Conservation (phyloP, 2,329 filamentous ascomycete genomes). For the Arthrobotrys sphaeroides region DNA sequence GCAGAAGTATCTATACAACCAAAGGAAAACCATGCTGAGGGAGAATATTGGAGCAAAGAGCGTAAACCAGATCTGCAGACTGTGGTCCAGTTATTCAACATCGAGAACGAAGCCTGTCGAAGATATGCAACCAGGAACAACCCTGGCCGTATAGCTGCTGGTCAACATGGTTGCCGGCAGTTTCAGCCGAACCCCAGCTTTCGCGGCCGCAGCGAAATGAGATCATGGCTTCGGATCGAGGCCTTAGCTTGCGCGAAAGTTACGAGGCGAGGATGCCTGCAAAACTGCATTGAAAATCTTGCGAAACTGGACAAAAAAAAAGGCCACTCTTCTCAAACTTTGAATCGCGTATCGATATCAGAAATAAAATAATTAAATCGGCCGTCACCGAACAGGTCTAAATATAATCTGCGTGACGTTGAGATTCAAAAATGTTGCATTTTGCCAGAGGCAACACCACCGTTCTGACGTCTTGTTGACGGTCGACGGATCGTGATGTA, state of each 20-base stretch:
- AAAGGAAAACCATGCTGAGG: not conserved
- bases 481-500: not conserved
- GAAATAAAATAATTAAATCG: not conserved
- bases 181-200: constrained; percentile 8
- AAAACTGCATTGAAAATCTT: not conserved
- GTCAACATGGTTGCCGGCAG: not conserved
- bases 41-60: not conserved
- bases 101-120: not conserved
- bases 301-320: not conserved
- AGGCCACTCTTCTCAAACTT: not conserved
- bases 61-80: not conserved
- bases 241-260: not conserved
- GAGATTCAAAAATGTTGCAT: constrained; percentile 10
- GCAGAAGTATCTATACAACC: not conserved
- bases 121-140: too few species aligned
- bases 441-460: constrained; percentile 17
- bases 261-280: not conserved
- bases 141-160: too few species aligned
- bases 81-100: not conserved
- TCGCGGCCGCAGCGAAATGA: not conserved
- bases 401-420: not conserved
- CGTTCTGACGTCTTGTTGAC: constrained; percentile 13
- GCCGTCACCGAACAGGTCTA: too few species aligned
- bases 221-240: constrained; percentile 36
- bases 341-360: not conserved